These are phyloP conservation scores for Apiospora kogelbergensis DNA, from an alignment of 2,329 filamentous ascomycete species.

Conservation along the genomic window DNA sequence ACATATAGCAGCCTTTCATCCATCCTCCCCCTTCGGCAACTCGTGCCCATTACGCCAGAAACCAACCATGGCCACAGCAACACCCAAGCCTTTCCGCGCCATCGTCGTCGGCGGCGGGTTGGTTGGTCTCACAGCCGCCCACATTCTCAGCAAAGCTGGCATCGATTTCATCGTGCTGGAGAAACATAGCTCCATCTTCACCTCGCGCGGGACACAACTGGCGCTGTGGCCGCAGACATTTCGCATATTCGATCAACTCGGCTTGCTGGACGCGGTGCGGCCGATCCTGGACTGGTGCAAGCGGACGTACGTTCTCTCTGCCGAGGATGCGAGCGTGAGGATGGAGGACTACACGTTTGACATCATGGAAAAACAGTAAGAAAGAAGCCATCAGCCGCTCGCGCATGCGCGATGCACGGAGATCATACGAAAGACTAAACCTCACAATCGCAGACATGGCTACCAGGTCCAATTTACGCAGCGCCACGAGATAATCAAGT, in stretches of 20 bases:
- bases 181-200: constrained; percentile 20
- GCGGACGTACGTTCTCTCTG: background rate
- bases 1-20: background rate
- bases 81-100: constrained; percentile 20
- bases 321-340: background rate
- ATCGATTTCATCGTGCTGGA: constrained; percentile 30
- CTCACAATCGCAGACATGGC: constrained; percentile 15
- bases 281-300: background rate
- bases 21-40: background rate
- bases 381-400: constrained; percentile 6
- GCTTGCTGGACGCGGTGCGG: constrained; percentile 14
- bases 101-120: constrained; percentile 29
- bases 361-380: constrained; percentile 15
- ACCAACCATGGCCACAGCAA: constrained; percentile 10
- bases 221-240: constrained; percentile 26
- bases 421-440: no score
- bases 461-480: constrained; percentile 19
- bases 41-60: background rate
- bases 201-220: constrained; percentile 21
- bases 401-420: no score
- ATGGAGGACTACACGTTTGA: constrained; percentile 11
- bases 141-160: constrained; percentile 23
- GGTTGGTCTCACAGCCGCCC: constrained; percentile 25
- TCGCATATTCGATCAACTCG: constrained; percentile 28
- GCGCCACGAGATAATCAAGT: constrained; percentile 23